Conservation (phyloP, 371 early-diverging fungal species). For the Cokeromyces recurvatus region DNA sequence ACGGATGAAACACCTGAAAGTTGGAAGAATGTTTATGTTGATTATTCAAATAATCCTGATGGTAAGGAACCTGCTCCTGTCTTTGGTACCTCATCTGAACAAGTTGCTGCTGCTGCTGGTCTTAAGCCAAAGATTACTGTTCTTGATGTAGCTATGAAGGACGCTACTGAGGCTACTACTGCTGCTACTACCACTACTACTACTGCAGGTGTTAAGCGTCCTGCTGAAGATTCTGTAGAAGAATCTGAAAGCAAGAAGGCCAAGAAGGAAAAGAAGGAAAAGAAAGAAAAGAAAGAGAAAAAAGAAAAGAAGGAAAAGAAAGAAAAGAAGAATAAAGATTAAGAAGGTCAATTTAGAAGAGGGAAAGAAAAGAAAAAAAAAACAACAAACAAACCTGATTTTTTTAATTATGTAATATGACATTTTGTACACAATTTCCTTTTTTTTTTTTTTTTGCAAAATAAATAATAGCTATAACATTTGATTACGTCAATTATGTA, state of each 20-base stretch:
- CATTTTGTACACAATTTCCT: no score
- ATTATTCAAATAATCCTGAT: conserved; percentile 58
- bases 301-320: conserved; percentile 16
- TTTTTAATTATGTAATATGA: no score
- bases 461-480: no score
- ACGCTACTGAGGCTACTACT: conserved; percentile 9
- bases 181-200: neutral
- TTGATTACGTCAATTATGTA: no score
- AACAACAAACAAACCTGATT: no score
- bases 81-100: conserved; percentile 26
- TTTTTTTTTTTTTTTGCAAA: no score
- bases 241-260: conserved; percentile 33
- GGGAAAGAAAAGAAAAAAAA: no score
- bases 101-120: conserved; percentile 38
- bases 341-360: no score
- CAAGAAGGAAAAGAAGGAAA: conserved; percentile 41
- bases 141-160: conserved; percentile 34
- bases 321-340: conserved; percentile 15
- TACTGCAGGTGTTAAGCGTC: conserved; percentile 17
- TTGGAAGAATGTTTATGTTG: conserved; percentile 75
- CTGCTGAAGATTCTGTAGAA: conserved; percentile 16
- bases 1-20: conserved; percentile 78
- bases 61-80: conserved; percentile 30
- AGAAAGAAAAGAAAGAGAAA: conserved; percentile 28
- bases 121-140: conserved; percentile 32